These are phyloP conservation scores for Taxawa tesnikishii DNA, from an alignment of 2,329 filamentous ascomycete species.

Conservation along the genomic window DNA sequence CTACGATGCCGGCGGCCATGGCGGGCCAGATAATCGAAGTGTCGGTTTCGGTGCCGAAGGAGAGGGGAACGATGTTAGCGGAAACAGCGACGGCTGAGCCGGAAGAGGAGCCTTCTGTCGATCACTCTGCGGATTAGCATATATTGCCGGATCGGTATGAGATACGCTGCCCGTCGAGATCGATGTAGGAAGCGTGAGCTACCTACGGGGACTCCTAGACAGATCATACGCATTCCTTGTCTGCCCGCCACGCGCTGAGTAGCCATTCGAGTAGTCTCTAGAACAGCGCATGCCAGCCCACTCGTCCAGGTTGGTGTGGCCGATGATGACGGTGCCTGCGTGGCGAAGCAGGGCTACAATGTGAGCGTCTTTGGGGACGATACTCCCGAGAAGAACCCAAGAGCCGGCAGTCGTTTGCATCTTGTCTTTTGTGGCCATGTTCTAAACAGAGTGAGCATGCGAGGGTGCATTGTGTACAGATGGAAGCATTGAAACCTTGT, in stretches of 20 bases:
- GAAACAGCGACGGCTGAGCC: conserved; percentile 9
- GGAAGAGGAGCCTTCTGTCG: conserved; percentile 7
- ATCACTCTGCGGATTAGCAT: conserved; percentile 7
- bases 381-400: conserved; percentile 8
- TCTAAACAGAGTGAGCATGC: too few relatives aligned
- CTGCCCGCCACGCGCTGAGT: conserved; percentile 9
- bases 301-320: conserved; percentile 9
- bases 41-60: conserved; percentile 10
- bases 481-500: too few relatives aligned
- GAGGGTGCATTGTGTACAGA: too few relatives aligned
- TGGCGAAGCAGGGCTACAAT: conserved; percentile 8
- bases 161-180: conserved; percentile 8
- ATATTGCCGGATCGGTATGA: conserved; percentile 8
- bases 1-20: conserved; percentile 8
- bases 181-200: neutral
- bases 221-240: conserved; percentile 7
- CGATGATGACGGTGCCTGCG: conserved; percentile 9
- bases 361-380: conserved; percentile 7
- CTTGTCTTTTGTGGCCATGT: conserved; percentile 11
- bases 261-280: conserved; percentile 7
- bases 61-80: conserved; percentile 6
- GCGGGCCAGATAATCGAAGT: conserved; percentile 12
- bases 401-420: conserved; percentile 11
- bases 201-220: conserved; percentile 4
- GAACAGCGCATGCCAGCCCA: conserved; percentile 9